Conservation (phyloP, 495 filamentous ascomycete genomes). For the Glutinoglossum americanum region DNA sequence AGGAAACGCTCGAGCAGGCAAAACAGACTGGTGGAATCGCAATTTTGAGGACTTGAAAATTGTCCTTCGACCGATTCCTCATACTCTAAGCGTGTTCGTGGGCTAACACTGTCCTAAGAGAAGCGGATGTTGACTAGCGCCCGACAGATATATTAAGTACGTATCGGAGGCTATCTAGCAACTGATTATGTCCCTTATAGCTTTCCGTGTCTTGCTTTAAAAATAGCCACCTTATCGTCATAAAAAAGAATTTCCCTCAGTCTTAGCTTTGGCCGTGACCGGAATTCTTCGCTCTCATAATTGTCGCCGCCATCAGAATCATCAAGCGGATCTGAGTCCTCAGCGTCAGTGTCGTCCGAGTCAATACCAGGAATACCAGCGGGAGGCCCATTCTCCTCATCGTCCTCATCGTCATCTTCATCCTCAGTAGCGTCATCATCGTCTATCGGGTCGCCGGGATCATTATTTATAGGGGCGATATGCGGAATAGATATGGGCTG, state of each 20-base stretch:
- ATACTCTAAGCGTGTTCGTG: too few relatives aligned
- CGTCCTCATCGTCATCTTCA: constrained; percentile 20
- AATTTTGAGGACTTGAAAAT: not conserved
- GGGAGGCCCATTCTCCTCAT: constrained; percentile 21
- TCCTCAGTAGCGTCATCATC: constrained; percentile 21
- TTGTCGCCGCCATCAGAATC: constrained; percentile 25
- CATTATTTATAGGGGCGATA: constrained; percentile 13
- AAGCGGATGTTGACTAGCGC: not conserved
- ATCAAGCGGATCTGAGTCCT: constrained; percentile 15
- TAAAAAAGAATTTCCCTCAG: constrained; percentile 76
- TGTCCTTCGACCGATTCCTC: not conserved
- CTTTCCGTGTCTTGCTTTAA: constrained; percentile 54
- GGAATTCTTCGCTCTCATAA: constrained; percentile 22
- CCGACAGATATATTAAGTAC: not conserved
- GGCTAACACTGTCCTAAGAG: not conserved
- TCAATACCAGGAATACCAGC: constrained; percentile 22
- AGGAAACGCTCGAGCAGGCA: not conserved
- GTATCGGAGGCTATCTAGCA: constrained; percentile 11
- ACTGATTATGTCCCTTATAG: constrained; percentile 26
- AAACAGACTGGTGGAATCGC: not conserved
- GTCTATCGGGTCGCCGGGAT: constrained; percentile 13
- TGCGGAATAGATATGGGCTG: constrained; percentile 10
- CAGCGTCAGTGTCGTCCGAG: constrained; percentile 24
- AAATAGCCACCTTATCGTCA: constrained; percentile 72
- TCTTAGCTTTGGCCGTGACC: constrained; percentile 32